Evolutionary conservation across 2,329 filamentous ascomycete species (phyloP).

Genomic region (Madurella mycetomatis): DNA sequence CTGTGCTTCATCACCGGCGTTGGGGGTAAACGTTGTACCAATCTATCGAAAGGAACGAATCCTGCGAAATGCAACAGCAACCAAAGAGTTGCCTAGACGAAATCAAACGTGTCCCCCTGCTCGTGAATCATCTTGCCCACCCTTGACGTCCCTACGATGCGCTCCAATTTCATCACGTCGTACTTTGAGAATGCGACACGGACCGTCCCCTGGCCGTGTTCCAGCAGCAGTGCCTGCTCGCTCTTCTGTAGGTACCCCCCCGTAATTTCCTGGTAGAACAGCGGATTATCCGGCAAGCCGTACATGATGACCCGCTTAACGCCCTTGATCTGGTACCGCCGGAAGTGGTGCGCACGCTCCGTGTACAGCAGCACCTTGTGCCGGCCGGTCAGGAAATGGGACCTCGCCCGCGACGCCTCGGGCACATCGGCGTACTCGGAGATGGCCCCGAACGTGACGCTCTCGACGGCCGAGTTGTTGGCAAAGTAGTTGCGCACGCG

Average conservation of each 20-base stretch:
- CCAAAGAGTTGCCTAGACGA: conserved; percentile 55
- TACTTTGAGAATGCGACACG: conserved; percentile 76
- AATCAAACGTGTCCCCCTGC: conserved; percentile 88
- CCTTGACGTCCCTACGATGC: conserved; percentile 76
- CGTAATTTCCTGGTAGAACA: conserved; percentile 73
- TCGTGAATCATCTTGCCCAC: conserved; percentile 81
- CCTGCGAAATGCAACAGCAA: not conserved
- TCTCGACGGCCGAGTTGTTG: conserved; percentile 54
- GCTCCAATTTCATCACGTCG: conserved; percentile 83
- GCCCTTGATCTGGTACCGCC: conserved; percentile 76
- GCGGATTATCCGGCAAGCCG: conserved; percentile 79
- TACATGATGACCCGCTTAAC: conserved; percentile 86
- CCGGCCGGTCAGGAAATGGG: conserved; percentile 79
- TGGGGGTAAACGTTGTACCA: not conserved
- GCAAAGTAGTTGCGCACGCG: conserved; percentile 89
- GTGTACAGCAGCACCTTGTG: conserved; percentile 86
- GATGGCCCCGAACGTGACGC: conserved; percentile 70
- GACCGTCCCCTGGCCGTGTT: conserved; percentile 56
- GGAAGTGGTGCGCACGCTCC: conserved; percentile 94
- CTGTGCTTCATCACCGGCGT: not conserved
- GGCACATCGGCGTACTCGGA: conserved; percentile 80
- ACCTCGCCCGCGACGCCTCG: conserved; percentile 77
- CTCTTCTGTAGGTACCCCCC: conserved; percentile 61
- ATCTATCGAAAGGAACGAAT: conserved; percentile 14
- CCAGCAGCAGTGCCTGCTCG: conserved; percentile 52